Conservation (phyloP, 108 stramenopile genomes). For the Skeletonema potamos region DNA sequence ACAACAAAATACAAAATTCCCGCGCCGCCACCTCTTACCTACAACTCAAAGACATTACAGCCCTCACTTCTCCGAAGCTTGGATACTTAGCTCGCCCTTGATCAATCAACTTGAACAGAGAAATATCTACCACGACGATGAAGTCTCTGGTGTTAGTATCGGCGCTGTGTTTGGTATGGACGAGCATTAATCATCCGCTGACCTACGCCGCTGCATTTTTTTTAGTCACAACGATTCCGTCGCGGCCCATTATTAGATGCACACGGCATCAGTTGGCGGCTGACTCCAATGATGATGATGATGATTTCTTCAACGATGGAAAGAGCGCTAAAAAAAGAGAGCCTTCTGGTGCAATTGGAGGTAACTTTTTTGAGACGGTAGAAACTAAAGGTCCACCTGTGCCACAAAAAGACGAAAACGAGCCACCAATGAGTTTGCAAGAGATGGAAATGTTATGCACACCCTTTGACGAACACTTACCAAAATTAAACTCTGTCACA, state of each 20-base stretch:
- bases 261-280: neutral
- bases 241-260: neutral
- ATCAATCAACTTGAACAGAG: too few species aligned
- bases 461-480: conserved; percentile 78
- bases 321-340: conserved; percentile 29
- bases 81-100: too few species aligned
- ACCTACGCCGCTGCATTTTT: neutral
- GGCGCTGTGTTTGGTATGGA: neutral
- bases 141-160: too few species aligned
- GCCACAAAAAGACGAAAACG: conserved; percentile 8
- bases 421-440: conserved; percentile 23
- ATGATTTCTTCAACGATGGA: conserved; percentile 32
- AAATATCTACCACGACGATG: too few species aligned
- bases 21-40: too few species aligned
- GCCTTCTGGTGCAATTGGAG: neutral
- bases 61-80: too few species aligned
- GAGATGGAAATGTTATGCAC: conserved; percentile 40
- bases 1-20: too few species aligned
- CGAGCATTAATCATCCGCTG: neutral
- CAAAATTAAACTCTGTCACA: conserved; percentile 75
- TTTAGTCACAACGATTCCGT: neutral
- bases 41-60: too few species aligned
- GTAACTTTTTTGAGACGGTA: conserved; percentile 25
- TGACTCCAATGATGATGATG: conserved; percentile 7
- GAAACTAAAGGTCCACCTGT: neutral